Evolutionary conservation across 1,284 basidiomycete species (phyloP), one percentile per base, ranked within the genome.

Genomic region (Marasmius tenuissimus): DNA sequence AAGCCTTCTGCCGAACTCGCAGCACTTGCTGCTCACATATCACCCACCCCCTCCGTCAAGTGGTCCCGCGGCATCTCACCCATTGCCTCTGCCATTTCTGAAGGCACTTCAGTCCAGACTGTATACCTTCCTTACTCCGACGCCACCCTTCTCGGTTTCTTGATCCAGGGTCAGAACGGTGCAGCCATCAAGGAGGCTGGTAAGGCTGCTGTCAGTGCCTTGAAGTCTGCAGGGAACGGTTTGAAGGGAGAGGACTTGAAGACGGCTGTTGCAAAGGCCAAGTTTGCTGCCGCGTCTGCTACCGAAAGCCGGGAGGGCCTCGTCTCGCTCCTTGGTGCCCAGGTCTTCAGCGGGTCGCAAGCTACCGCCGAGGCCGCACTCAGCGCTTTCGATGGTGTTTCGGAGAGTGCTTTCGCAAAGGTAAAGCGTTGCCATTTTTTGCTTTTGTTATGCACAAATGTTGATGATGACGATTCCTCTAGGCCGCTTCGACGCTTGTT

Each of bases 111-210:
- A 27, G 91, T 91, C 61, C 84, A 89, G 74, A 76, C 88, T 3
- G 86, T 96, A 62, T 85, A 93, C 71, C 79, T 94, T 14, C 87
- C 91, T 18, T 98, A 97, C 80, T 93, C 94, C 22, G 96, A 97
- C 73, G 94, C 93, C 3, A 82, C 91, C 18, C 83, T 98, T 61
- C 88, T 96, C 67, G 94, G 93, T 65, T 76, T 96, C 62, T 76
- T 94, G 61, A 79, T 97, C 55, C 86, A 90, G 72, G 89, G 83
- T 8, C 72, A 80, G 59, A 83, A 83, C 38, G 71, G 85, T 7
- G 81, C 81, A 48, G 79, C 78, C 57, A 88, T 94, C 45, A 86
- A 84, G 68, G 82, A 84, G 57, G 85, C 87, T 49, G 86, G 85
- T 33, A 85, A 88, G 74, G 82, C 81, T 61, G 88, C 85, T 42